Percentiles rank a stretch among this genome's conserved stretches.
Evolutionary conservation across 495 filamentous ascomycete species (phyloP).

Genomic region (Penicillium longicatenatum): DNA sequence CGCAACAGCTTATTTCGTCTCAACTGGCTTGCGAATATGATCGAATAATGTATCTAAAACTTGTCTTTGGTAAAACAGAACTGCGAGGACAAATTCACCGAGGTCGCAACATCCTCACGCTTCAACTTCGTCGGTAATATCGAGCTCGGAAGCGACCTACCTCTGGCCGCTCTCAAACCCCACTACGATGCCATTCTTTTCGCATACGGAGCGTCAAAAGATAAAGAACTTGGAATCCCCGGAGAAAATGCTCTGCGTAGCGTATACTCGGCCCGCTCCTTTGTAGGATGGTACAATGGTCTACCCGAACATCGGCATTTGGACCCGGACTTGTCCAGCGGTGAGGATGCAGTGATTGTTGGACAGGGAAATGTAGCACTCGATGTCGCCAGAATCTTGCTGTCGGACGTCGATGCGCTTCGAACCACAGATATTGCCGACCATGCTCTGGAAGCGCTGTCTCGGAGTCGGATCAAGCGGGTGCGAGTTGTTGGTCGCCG

Average conservation of each 20-base stretch:
- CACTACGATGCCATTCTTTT: slow-evolving; percentile 94
- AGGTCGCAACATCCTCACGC: slow-evolving; percentile 75
- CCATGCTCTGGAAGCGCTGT: slow-evolving; percentile 72
- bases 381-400: slow-evolving; percentile 86
- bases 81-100: slow-evolving; percentile 88
- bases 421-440: slow-evolving; percentile 85
- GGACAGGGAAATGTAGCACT: slow-evolving; percentile 96
- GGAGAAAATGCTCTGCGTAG: slow-evolving; percentile 73
- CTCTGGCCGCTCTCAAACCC: slow-evolving; percentile 65
- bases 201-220: slow-evolving; percentile 86
- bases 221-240: slow-evolving; percentile 74
- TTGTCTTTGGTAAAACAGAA: slow-evolving; percentile 57
- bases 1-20: not conserved
- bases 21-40: not conserved
- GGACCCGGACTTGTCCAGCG: slow-evolving; percentile 72
- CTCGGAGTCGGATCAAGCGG: slow-evolving; percentile 71
- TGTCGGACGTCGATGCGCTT: slow-evolving; percentile 70
- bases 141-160: slow-evolving; percentile 72
- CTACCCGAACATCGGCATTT: slow-evolving; percentile 79
- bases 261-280: slow-evolving; percentile 86
- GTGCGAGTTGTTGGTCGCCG: slow-evolving; percentile 85
- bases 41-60: not conserved
- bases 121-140: slow-evolving; percentile 95
- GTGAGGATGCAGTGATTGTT: slow-evolving; percentile 85
- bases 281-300: slow-evolving; percentile 99